Percentiles rank a stretch among this genome's conserved stretches.
phyloP scores from a whole-genome alignment of 306 rosid genomes.

The Castanopsis chinensis region DNA sequence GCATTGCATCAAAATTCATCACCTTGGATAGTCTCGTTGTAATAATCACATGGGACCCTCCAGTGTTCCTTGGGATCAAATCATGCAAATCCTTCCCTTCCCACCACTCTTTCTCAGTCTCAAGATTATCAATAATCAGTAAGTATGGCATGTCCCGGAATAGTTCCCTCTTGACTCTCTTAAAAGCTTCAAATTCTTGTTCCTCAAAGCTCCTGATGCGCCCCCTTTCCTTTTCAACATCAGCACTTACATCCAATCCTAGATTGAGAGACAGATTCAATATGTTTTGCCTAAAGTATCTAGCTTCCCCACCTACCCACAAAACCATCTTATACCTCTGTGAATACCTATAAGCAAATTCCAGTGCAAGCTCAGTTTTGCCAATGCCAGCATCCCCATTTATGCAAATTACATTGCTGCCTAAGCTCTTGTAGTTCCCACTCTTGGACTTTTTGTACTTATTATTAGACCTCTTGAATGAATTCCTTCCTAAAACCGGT shows the following conservation, averaged over 20 bases:
- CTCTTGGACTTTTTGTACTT: slow-evolving; percentile 56
- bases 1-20: slow-evolving; percentile 59
- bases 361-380: slow-evolving; percentile 79
- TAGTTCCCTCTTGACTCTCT: slow-evolving; percentile 77
- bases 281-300: slow-evolving; percentile 71
- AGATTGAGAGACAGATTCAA: slow-evolving; percentile 64
- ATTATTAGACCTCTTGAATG: slow-evolving; percentile 49
- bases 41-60: slow-evolving; percentile 78
- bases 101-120: slow-evolving; percentile 83
- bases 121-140: slow-evolving; percentile 81
- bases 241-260: slow-evolving; percentile 81
- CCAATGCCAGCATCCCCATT: slow-evolving; percentile 82
- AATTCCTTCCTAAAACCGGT: slow-evolving; percentile 50
- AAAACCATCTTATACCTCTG: slow-evolving; percentile 82
- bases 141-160: slow-evolving; percentile 80
- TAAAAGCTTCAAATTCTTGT: slow-evolving; percentile 85
- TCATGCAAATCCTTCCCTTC: slow-evolving; percentile 75
- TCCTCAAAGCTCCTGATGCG: slow-evolving; percentile 81
- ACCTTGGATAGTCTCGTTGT: slow-evolving; percentile 64
- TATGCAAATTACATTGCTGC: slow-evolving; percentile 63
- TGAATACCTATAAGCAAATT: slow-evolving; percentile 64
- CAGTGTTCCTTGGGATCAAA: slow-evolving; percentile 76
- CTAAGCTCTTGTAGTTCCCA: slow-evolving; percentile 58
- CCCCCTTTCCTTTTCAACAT: slow-evolving; percentile 69
- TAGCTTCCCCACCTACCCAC: slow-evolving; percentile 90